Conservation (phyloP, 108 stramenopile genomes). For the Epithemia pelagica region DNA sequence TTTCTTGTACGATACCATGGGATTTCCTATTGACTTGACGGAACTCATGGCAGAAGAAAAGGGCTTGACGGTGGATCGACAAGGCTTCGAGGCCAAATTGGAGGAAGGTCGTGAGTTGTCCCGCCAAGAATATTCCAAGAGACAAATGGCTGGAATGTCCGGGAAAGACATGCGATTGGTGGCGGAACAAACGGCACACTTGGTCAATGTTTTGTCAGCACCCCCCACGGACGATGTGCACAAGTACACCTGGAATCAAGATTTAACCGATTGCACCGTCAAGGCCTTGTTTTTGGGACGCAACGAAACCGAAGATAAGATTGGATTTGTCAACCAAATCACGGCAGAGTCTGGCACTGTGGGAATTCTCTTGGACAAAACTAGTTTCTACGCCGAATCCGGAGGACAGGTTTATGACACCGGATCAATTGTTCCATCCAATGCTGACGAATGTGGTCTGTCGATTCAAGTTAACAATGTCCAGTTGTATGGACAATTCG, state of each 20-base stretch:
- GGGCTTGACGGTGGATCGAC: slow-evolving; percentile 88
- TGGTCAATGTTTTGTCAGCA: slow-evolving; percentile 50
- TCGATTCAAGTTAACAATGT: slow-evolving; percentile 72
- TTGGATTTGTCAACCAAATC: slow-evolving; percentile 81
- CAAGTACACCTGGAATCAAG: slow-evolving; percentile 90
- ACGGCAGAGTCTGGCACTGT: slow-evolving; percentile 64
- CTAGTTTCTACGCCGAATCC: slow-evolving; percentile 94
- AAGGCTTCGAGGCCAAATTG: slow-evolving; percentile 89
- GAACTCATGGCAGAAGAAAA: slow-evolving; percentile 98
- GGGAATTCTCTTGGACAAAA: slow-evolving; percentile 88
- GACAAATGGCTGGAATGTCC: slow-evolving; percentile 79
- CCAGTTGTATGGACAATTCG: slow-evolving; percentile 87
- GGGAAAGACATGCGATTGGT: slow-evolving; percentile 94
- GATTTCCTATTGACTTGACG: slow-evolving; percentile 97
- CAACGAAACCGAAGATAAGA: slow-evolving; percentile 78
- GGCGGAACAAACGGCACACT: slow-evolving; percentile 93
- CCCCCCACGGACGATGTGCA: slow-evolving; percentile 70
- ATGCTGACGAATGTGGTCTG: slow-evolving; percentile 18
- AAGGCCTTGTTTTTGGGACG: slow-evolving; percentile 89
- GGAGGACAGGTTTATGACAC: slow-evolving; percentile 96
- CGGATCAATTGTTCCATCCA: slow-evolving; percentile 58
- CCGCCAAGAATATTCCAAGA: slow-evolving; percentile 50
- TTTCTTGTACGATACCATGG: slow-evolving; percentile 95
- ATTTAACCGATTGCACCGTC: slow-evolving; percentile 66
- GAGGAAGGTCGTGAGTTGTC: slow-evolving; percentile 79